Evolutionary conservation across 2,329 filamentous ascomycete genomes (phyloP), one percentile per base, ranked within the genome.

Genomic region (Penicillium thymicola): DNA sequence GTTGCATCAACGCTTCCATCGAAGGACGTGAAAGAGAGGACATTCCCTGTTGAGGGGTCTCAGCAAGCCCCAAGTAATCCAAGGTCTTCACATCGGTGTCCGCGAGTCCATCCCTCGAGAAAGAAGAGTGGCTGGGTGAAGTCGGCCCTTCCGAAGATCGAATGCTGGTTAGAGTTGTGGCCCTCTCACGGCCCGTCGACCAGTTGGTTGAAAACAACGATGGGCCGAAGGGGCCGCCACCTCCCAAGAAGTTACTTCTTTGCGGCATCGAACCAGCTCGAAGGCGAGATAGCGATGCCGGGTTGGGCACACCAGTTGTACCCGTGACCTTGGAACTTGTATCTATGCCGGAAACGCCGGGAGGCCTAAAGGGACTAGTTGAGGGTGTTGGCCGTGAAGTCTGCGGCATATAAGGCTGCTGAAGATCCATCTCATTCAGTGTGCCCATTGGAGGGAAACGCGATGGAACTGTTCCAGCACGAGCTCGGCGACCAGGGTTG

Each of bases 181-280:
- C 90, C 63, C 93, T 84, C 65, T 96, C 90, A 56, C 93, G 87
- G 30, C 85, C 87, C 44, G 83, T 83, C 41, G 89, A 85, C 92
- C 93, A 97, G 70, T 86, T 91, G 65, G 89, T 92, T 18, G 85
- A 85, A 75, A 97, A 97, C 59, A 97, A 85, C 21, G 91, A 92
- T 25, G 90, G 89, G 0, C 93, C 93, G 69, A 97, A 97, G 0
- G 92, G 90, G 51, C 76, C 78, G 21, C 82, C 70, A 70, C 77
- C 72, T 66, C 82, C 75, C 65, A 87, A 65, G 61, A 89, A 88
- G 40, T 86, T 89, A 62, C 87, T 86, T 58, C 90, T 86, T 74
- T 97, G 93, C 45, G 93, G 93, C 89, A 96, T 92, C 28, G 93
- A 97, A 13, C 93, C 93, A 49, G 93, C 92, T 65, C 93, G 87